phyloP scores from a whole-genome alignment of 2,329 filamentous ascomycete genomes.

The Corynespora cassiicola region DNA sequence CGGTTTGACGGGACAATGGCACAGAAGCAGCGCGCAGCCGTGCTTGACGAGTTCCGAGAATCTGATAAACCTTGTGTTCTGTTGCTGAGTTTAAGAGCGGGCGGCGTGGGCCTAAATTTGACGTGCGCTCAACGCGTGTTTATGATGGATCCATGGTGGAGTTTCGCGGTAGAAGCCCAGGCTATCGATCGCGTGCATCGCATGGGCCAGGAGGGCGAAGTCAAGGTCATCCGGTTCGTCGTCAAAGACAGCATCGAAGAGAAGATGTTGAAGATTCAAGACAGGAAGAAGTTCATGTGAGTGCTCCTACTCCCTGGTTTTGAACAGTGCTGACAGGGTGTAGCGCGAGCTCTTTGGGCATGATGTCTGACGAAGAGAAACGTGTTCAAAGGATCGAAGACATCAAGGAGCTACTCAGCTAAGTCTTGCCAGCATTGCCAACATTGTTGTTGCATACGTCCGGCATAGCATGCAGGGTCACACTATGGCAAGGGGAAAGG shows the following conservation, averaged over 20 bases:
- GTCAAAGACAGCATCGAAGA: constrained; percentile 92
- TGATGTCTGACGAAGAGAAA: constrained; percentile 96
- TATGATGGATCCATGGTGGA: constrained; percentile 99
- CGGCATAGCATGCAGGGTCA: background rate
- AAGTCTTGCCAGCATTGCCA: constrained; percentile 3
- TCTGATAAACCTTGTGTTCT: constrained; percentile 71
- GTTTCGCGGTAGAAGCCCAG: constrained; percentile 93
- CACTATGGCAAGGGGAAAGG: no score
- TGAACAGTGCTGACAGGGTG: constrained; percentile 25
- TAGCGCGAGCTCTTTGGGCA: constrained; percentile 91
- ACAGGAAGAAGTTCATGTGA: constrained; percentile 94
- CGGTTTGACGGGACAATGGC: constrained; percentile 90
- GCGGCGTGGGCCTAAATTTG: constrained; percentile 91
- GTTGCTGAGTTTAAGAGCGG: constrained; percentile 83
- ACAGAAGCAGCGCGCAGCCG: constrained; percentile 81
- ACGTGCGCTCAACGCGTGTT: constrained; percentile 89
- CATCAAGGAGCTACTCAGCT: constrained; percentile 85
- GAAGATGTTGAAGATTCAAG: constrained; percentile 91
- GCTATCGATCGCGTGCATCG: constrained; percentile 97
- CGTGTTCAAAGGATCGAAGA: constrained; percentile 89
- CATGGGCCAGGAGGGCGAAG: constrained; percentile 90
- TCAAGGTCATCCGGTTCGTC: constrained; percentile 86
- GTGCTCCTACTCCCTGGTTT: constrained; percentile 44
- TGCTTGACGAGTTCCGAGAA: constrained; percentile 73
- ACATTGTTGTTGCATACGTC: background rate